Evolutionary conservation across 1,284 basidiomycete genomes (phyloP).

Genomic region (Moniliella sp.): DNA sequence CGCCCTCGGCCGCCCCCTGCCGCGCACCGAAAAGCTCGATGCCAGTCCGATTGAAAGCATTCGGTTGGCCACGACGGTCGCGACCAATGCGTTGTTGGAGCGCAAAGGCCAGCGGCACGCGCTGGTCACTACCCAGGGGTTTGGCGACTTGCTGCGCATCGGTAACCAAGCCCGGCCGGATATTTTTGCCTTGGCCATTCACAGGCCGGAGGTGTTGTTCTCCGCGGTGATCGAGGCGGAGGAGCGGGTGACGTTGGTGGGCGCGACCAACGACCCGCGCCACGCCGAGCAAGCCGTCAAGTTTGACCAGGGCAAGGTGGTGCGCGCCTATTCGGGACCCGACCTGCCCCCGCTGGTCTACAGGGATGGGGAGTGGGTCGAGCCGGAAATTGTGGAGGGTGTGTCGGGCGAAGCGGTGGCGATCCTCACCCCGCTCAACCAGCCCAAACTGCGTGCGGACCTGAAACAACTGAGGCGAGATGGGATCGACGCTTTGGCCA

Average conservation of each 20-base stretch:
- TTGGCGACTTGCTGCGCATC: slow-evolving; percentile 70
- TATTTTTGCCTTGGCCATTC: slow-evolving; percentile 38
- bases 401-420: slow-evolving; percentile 75
- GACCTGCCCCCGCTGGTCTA: slow-evolving; percentile 44
- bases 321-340: slow-evolving; percentile 15
- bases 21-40: slow-evolving; percentile 47
- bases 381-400: slow-evolving; percentile 50
- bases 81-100: slow-evolving; percentile 83
- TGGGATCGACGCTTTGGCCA: slow-evolving; percentile 62
- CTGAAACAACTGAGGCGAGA: slow-evolving; percentile 49
- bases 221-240: slow-evolving; percentile 63
- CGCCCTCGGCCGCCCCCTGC: slow-evolving; percentile 48
- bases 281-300: slow-evolving; percentile 52
- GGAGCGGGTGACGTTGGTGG: slow-evolving; percentile 78
- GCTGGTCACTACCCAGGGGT: slow-evolving; percentile 71
- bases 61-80: slow-evolving; percentile 76
- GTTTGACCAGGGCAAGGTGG: slow-evolving; percentile 47
- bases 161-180: slow-evolving; percentile 77
- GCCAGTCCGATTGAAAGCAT: slow-evolving; percentile 76
- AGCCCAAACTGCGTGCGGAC: slow-evolving; percentile 36
- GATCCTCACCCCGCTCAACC: slow-evolving; percentile 50
- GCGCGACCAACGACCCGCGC: slow-evolving; percentile 69
- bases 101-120: slow-evolving; percentile 78
- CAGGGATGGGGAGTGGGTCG: slow-evolving; percentile 43
- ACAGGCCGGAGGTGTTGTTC: slow-evolving; percentile 56